These are phyloP conservation scores for Raffaelea ambrosiae DNA, from an alignment of 2,329 filamentous ascomycete genomes.

Conservation along the genomic window DNA sequence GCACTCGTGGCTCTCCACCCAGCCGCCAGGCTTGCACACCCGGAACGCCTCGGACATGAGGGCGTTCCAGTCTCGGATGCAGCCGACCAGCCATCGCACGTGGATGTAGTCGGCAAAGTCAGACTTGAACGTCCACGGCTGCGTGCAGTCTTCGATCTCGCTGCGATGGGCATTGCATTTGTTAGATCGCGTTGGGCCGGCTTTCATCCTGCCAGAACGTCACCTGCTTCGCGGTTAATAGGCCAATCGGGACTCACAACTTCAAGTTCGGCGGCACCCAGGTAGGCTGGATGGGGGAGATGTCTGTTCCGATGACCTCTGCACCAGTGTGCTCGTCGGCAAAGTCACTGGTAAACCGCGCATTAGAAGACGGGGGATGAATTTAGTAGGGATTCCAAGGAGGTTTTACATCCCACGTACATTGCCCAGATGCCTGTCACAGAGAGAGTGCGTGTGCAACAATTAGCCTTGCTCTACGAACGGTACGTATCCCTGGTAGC, in stretches of 20 bases:
- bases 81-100: slow-evolving; percentile 42
- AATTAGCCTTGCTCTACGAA: too few relatives aligned
- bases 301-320: slow-evolving; percentile 43
- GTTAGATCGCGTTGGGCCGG: too few relatives aligned
- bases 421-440: slow-evolving; percentile 33
- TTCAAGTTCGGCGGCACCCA: slow-evolving; percentile 46
- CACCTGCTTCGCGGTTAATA: too few relatives aligned
- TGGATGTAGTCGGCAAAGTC: slow-evolving; percentile 49
- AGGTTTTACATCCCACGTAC: slow-evolving; percentile 9
- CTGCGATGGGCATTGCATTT: slow-evolving; percentile 5
- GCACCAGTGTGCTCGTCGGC: slow-evolving; percentile 32
- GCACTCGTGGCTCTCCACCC: slow-evolving; percentile 16
- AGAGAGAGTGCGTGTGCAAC: too few relatives aligned
- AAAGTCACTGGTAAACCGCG: slow-evolving; percentile 32
- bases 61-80: slow-evolving; percentile 41
- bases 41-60: slow-evolving; percentile 38
- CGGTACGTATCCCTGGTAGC: too few relatives aligned
- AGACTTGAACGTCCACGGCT: slow-evolving; percentile 34
- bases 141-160: slow-evolving; percentile 53
- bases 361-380: background rate
- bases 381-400: background rate
- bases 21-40: slow-evolving; percentile 43
- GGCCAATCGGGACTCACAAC: slow-evolving; percentile 30
- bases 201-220: too few relatives aligned
- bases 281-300: slow-evolving; percentile 46